phyloP scores from a whole-genome alignment of 2,329 filamentous ascomycete species.

The Parastagonospora nodorum region DNA sequence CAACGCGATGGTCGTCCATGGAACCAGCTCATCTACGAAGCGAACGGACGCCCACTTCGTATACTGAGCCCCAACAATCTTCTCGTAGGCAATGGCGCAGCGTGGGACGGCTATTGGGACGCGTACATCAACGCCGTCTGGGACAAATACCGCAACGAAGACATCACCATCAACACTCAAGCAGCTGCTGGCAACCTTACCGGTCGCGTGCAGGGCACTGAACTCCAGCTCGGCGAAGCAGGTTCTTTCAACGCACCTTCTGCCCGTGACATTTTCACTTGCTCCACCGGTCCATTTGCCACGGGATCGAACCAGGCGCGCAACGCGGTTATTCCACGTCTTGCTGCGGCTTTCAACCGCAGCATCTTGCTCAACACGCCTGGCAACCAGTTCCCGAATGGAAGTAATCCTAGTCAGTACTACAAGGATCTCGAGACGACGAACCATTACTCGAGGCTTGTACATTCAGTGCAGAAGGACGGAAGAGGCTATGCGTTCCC shows the following conservation, averaged over 20 bases:
- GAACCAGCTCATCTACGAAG: constrained; percentile 62
- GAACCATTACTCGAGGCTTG: constrained; percentile 64
- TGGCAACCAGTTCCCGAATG: constrained; percentile 45
- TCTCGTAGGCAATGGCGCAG: constrained; percentile 51
- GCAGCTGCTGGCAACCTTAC: constrained; percentile 59
- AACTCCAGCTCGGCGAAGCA: constrained; percentile 50
- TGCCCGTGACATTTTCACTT: constrained; percentile 68
- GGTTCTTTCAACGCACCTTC: constrained; percentile 61
- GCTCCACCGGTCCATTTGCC: constrained; percentile 67
- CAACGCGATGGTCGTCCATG: constrained; percentile 61
- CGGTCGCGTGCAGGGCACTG: constrained; percentile 52
- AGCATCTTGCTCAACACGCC: constrained; percentile 64
- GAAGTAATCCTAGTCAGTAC: constrained; percentile 35
- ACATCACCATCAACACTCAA: constrained; percentile 68
- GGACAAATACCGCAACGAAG: constrained; percentile 50
- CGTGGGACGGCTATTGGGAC: constrained; percentile 59
- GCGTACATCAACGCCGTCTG: constrained; percentile 59
- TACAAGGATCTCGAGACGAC: constrained; percentile 45
- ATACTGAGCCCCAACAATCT: constrained; percentile 54
- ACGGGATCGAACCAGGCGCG: constrained; percentile 48
- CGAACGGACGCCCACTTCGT: constrained; percentile 45
- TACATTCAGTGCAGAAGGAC: constrained; percentile 65
- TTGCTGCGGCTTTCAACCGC: constrained; percentile 77
- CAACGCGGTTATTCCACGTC: constrained; percentile 70
- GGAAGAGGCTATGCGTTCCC: constrained; percentile 68